Percentiles rank a stretch among this genome's conserved stretches.
These are phyloP conservation scores for Lactarius psammicola DNA, from an alignment of 768 basidiomycete species.

Conservation along the genomic window DNA sequence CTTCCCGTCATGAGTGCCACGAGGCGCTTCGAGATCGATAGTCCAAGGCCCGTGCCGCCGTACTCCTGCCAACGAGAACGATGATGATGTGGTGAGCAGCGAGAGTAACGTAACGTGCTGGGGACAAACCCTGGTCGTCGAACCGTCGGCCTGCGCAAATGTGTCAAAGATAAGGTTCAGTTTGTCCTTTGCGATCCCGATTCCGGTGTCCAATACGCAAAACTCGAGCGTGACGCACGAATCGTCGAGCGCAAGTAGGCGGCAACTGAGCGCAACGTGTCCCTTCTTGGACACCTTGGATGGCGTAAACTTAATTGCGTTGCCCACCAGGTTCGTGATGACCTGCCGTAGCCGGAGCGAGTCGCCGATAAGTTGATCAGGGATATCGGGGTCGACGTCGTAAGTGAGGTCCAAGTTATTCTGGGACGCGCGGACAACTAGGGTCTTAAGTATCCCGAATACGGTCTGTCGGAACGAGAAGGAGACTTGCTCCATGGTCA, in stretches of 20 bases:
- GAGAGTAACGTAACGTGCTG: constrained; percentile 6
- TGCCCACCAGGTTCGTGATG: constrained; percentile 92
- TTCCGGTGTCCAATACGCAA: constrained; percentile 96
- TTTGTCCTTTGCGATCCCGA: constrained; percentile 98
- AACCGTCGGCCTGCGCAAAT: constrained; percentile 98
- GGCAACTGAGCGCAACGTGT: constrained; percentile 84
- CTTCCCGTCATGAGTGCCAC: constrained; percentile 97
- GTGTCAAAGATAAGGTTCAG: constrained; percentile 98
- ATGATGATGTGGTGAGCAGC: not conserved
- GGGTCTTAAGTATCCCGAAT: constrained; percentile 95
- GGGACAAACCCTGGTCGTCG: constrained; percentile 80
- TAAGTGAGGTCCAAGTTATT: constrained; percentile 96
- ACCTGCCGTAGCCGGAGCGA: constrained; percentile 92
- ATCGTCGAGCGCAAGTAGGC: constrained; percentile 75
- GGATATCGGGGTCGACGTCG: constrained; percentile 92
- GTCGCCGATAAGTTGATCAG: constrained; percentile 96
- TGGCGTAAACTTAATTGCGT: constrained; percentile 97
- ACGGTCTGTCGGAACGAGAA: constrained; percentile 97
- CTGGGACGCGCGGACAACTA: constrained; percentile 96
- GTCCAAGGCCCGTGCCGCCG: constrained; percentile 92
- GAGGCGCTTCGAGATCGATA: constrained; percentile 96
- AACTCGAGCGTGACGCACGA: constrained; percentile 90
- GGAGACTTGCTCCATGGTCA: constrained; percentile 99
- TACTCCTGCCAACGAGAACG: constrained; percentile 65
- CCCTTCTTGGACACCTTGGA: constrained; percentile 76